Percentiles rank a stretch among this genome's conserved stretches.
phyloP scores from a whole-genome alignment of 1,139 yeast genomes.

The Diutina sp. region DNA sequence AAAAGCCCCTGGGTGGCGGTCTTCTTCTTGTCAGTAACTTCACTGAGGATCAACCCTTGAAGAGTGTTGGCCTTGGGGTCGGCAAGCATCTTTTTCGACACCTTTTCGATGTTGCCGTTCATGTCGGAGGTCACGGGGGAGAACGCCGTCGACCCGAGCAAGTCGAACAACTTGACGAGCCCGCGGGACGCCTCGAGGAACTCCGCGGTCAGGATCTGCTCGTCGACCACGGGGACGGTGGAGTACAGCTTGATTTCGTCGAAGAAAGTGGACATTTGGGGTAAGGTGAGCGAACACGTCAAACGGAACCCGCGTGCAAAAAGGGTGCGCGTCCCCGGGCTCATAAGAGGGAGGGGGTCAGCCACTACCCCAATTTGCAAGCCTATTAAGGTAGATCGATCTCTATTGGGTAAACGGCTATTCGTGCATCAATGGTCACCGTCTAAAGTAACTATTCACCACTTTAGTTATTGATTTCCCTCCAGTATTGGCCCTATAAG shows the following conservation, averaged over 20 bases:
- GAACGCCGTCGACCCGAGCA: constrained; percentile 78
- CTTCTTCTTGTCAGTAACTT: constrained; percentile 49
- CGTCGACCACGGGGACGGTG: constrained; percentile 57
- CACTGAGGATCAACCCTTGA: constrained; percentile 68
- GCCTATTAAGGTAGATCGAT: too few species aligned
- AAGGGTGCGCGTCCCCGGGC: background rate
- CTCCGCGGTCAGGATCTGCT: constrained; percentile 57
- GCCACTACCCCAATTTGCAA: too few species aligned
- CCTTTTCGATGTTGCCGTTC: constrained; percentile 75
- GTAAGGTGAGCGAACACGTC: background rate
- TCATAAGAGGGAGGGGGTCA: background rate
- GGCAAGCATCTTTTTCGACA: constrained; percentile 51
- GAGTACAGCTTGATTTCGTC: constrained; percentile 60
- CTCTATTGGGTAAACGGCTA: too few species aligned
- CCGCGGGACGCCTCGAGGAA: constrained; percentile 81
- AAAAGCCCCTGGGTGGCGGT: constrained; percentile 86
- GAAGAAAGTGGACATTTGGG: constrained; percentile 48
- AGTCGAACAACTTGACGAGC: constrained; percentile 68
- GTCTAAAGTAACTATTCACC: too few species aligned
- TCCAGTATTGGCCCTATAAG: too few species aligned
- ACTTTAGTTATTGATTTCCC: too few species aligned
- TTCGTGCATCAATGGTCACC: too few species aligned
- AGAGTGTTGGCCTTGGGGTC: constrained; percentile 59
- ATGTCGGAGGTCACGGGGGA: constrained; percentile 78
- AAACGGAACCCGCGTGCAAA: background rate